phyloP scores from a whole-genome alignment of 305 asterid genomes.

The Fraxinus nigra region DNA sequence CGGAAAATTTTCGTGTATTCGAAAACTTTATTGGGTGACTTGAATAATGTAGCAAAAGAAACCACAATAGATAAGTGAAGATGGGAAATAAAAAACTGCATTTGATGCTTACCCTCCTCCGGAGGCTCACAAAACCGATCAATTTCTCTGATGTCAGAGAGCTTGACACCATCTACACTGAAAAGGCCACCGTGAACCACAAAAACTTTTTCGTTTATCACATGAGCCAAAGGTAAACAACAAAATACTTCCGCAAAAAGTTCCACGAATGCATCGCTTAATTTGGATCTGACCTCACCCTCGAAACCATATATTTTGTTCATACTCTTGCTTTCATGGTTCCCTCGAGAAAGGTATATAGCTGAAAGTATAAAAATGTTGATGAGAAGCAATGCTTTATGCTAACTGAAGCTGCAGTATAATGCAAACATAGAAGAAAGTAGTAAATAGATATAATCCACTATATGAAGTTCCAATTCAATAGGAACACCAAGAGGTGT shows the following conservation, averaged over 20 bases:
- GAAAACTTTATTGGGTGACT: neutral
- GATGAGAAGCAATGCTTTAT: conserved; percentile 23
- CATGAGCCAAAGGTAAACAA: conserved; percentile 92
- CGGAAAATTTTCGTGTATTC: neutral
- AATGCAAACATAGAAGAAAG: neutral
- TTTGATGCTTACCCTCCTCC: conserved; percentile 76
- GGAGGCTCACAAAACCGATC: conserved; percentile 98
- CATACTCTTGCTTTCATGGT: conserved; percentile 99
- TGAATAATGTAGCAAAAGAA: neutral
- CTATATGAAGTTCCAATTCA: neutral
- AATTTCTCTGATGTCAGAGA: conserved; percentile 79
- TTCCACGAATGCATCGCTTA: conserved; percentile 82
- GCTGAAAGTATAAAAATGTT: conserved; percentile 49
- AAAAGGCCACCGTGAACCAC: conserved; percentile 99
- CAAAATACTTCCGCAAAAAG: conserved; percentile 98
- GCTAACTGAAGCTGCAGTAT: neutral
- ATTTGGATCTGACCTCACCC: conserved; percentile 96
- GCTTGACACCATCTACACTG: conserved; percentile 95
- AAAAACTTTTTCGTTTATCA: conserved; percentile 72
- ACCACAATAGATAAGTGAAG: conserved; percentile 10
- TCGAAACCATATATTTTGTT: conserved; percentile 98
- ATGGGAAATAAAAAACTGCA: conserved; percentile 4
- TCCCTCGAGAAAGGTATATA: conserved; percentile 86
- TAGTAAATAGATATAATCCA: neutral
- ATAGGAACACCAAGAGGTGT: conserved; percentile 2